Base-by-base conservation (phyloP, 1,284 basidiomycete species). In the Abortiporus biennis region DNA sequence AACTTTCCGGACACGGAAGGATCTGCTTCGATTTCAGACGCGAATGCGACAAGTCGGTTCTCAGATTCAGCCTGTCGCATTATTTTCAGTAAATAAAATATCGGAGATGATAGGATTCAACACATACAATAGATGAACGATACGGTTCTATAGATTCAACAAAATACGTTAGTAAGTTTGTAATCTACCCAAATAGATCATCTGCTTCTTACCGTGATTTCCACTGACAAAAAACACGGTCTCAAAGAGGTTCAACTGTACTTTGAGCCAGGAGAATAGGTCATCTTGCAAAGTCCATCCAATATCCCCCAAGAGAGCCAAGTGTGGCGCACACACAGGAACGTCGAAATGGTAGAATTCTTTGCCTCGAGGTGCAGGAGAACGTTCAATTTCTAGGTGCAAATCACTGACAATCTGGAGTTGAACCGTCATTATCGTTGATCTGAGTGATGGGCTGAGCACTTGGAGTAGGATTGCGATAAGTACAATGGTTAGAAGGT, bases 291-390 rank as follows among this genome's bases (percentile, higher is more conserved):
- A 29, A 2, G 62, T 62, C 34, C 53, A 49, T 21, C 65, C 66
- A 12, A 67, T 64, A 44, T 67, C 66, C 3, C 67, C 66, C 2
- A 68, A 58, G 1, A 69, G 45, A 2, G 66, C 66, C 16, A 68
- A 57, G 41, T 57, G 49, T 2, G 57, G 49, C 1, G 62, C 59
- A 5, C 38, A 35, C 1, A 47, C 58, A 5, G 64, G 59, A 32
- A 67, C 55, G 17, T 62, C 54, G 47, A 56, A 59, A 24, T 50
- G 48, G 22, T 54, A 54, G 31, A 62, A 57, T n/a, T n/a, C n/a
- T n/a, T n/a, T n/a, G n/a, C n/a, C n/a, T n/a, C n/a, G n/a, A 8
- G 42, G 34, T 4, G 31, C 46, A 13, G 19, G 38, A 15, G 31
- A 17, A n/a, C 58, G 52, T 30, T 57, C 55, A 11, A 62, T 44